phyloP scores from a whole-genome alignment of 2,329 filamentous ascomycete species.

The Colletotrichum sp. region DNA sequence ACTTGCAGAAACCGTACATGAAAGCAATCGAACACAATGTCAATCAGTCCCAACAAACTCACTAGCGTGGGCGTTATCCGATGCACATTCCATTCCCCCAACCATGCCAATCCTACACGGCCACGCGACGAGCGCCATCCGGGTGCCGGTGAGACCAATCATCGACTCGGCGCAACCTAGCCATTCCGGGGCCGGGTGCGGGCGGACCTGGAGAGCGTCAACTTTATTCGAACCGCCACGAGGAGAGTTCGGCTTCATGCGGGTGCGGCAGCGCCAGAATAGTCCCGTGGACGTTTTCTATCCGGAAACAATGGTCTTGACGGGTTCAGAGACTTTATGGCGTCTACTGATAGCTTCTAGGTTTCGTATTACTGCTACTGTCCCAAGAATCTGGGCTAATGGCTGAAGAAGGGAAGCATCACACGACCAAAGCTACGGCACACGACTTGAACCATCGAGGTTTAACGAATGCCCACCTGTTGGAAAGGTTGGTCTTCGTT shows the following conservation, averaged over 20 bases:
- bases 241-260: neutral
- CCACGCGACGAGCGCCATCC: slow-evolving; percentile 1
- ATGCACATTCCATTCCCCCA: neutral
- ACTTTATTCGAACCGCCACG: slow-evolving; percentile 1
- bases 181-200: neutral
- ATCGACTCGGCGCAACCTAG: neutral
- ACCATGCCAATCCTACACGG: neutral
- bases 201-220: neutral
- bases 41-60: neutral
- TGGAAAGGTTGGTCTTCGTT: neutral
- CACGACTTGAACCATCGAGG: neutral
- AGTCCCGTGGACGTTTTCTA: neutral
- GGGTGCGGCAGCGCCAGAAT: neutral
- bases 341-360: neutral
- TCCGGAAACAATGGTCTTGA: neutral
- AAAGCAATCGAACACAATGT: neutral
- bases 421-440: neutral
- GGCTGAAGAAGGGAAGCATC: neutral
- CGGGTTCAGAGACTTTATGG: neutral
- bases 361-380: neutral
- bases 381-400: neutral
- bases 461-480: neutral
- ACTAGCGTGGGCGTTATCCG: neutral
- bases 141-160: neutral
- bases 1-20: neutral